phyloP scores from a whole-genome alignment of 148 eudicot species.

The Gaultheria prostrata region DNA sequence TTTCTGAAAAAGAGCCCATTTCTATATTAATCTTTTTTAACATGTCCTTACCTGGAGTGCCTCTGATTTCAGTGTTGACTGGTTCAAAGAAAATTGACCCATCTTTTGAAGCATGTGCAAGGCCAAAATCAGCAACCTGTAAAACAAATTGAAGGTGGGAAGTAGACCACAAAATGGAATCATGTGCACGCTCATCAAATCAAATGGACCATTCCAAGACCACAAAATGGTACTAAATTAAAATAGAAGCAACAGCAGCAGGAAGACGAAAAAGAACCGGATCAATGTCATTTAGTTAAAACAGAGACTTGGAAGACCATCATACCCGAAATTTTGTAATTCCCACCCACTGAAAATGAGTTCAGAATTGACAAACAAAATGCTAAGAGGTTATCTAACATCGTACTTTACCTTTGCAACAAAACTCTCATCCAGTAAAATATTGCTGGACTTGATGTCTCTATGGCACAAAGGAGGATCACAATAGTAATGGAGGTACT shows the following conservation, averaged over 20 bases:
- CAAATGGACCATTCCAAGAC: not conserved
- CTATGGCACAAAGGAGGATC: slow-evolving; percentile 95
- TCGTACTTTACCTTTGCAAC: slow-evolving; percentile 67
- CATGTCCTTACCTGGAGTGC: slow-evolving; percentile 74
- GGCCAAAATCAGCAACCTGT: slow-evolving; percentile 98
- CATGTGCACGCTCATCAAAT: not conserved
- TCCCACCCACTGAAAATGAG: not conserved
- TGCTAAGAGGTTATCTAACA: not conserved
- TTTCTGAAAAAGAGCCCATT: not conserved
- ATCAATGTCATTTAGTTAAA: not conserved
- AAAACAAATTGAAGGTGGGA: slow-evolving; percentile 13
- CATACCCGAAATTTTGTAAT: not conserved
- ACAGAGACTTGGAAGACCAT: not conserved
- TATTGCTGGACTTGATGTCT: slow-evolving; percentile 97
- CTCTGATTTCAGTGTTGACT: slow-evolving; percentile 82
- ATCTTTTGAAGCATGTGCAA: slow-evolving; percentile 83
- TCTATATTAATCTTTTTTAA: not conserved
- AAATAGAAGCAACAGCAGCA: not conserved
- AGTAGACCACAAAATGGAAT: not conserved
- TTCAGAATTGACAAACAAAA: slow-evolving; percentile 10
- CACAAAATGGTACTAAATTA: not conserved
- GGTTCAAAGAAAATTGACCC: slow-evolving; percentile 93
- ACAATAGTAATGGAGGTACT: slow-evolving; percentile 95
- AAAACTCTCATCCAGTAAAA: slow-evolving; percentile 74
- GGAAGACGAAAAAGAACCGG: not conserved